phyloP scores from a whole-genome alignment of 2,329 filamentous ascomycete genomes.

The Paramyrothecium sp. region DNA sequence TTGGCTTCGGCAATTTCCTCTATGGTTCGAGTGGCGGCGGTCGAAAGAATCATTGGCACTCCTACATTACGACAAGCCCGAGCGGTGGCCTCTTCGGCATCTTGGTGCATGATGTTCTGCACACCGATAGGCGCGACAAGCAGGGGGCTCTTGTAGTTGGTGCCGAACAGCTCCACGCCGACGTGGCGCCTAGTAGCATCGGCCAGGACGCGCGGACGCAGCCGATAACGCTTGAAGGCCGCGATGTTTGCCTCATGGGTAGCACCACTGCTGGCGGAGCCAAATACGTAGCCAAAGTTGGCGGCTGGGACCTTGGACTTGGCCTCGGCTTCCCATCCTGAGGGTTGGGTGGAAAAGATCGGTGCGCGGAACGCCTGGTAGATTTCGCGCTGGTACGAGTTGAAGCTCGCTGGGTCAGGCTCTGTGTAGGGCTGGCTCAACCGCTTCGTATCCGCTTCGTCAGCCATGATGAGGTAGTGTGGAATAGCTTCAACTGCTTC shows the following conservation, averaged over 20 bases:
- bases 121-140: slow-evolving; percentile 69
- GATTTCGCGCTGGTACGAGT: slow-evolving; percentile 18
- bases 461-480: not conserved
- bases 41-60: slow-evolving; percentile 67
- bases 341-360: slow-evolving; percentile 15
- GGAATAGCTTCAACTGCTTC: no score
- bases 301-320: slow-evolving; percentile 12
- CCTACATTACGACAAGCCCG: slow-evolving; percentile 57
- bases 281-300: slow-evolving; percentile 57
- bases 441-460: slow-evolving; percentile 1
- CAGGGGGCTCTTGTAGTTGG: slow-evolving; percentile 42
- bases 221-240: slow-evolving; percentile 52
- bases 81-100: slow-evolving; percentile 64
- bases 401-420: slow-evolving; percentile 15
- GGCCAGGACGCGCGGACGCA: slow-evolving; percentile 51
- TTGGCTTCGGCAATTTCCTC: slow-evolving; percentile 64
- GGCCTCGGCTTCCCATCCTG: slow-evolving; percentile 17
- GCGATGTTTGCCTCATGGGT: slow-evolving; percentile 60
- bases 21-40: slow-evolving; percentile 61
- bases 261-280: slow-evolving; percentile 60
- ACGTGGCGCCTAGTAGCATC: slow-evolving; percentile 44
- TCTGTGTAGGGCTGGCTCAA: slow-evolving; percentile 7
- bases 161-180: slow-evolving; percentile 51
- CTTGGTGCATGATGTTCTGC: slow-evolving; percentile 63
- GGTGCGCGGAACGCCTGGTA: slow-evolving; percentile 18